Evolutionary conservation across 2,329 filamentous ascomycete species (phyloP), one percentile per base, ranked within the genome.

Genomic region (Fusarium subglutinans): DNA sequence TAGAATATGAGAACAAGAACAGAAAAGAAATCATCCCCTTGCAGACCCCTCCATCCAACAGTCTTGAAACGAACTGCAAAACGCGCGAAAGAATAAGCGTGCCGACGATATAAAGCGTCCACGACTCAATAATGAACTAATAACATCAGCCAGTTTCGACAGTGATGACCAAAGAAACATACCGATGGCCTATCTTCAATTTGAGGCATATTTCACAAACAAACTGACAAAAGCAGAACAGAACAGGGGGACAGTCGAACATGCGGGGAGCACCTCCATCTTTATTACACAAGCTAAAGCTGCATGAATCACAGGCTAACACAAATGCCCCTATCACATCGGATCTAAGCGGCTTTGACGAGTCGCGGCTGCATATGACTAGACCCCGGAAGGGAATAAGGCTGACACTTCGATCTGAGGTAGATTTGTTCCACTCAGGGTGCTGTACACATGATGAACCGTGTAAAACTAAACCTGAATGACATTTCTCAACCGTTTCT

Each of bases 1-100:
- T 82, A 84, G 47, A 82, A 81, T 22, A 79, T 67, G 1, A 80
- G 44, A 8, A 83, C 81, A 3, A 82, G 58, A 17, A 81, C n/a
- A 1, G 80, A 76, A 37, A 84, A 79, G 17, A 81, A 80, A 59
- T 85, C 83, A 67, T 85, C 84, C 11, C 83, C 81, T 28, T 81
- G 78, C 7, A 84, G 73, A 2, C 82, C 79, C n/a, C 79, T 77
- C 35, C 80, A 57, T 5, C 83, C 83, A 3, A 84, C 82, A 0
- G 81, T 82, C 5, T 81, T 81, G 22, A 84, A 59, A 2, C 83
- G 80, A 9, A 84, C 81, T 20, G 64, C 73, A 24, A 81, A 83
- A 8, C 83, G 80, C 7, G 78, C 33, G 3, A 79, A 2, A 85
- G 63, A 17, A 84, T 71, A 7, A 75, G 15, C 7, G 78, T 73